These are phyloP conservation scores for Fusarium cyanostomum DNA, from an alignment of 2,329 filamentous ascomycete species.

Conservation along the genomic window DNA sequence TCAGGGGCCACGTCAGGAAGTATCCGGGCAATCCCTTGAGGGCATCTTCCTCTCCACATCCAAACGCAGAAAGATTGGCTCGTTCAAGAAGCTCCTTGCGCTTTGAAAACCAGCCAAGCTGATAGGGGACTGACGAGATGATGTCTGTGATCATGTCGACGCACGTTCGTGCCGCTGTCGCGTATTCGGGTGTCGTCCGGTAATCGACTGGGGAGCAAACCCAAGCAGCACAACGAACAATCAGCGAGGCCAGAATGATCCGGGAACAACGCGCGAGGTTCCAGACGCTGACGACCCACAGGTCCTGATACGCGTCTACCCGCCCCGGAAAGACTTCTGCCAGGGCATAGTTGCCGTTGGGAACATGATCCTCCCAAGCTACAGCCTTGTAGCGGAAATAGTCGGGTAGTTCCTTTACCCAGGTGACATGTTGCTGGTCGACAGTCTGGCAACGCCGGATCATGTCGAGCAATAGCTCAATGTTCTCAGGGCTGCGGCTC, in stretches of 20 bases:
- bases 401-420: constrained; percentile 61
- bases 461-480: constrained; percentile 60
- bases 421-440: constrained; percentile 62
- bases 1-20: constrained; percentile 68
- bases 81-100: constrained; percentile 53
- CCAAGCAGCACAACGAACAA: constrained; percentile 69
- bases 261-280: constrained; percentile 64
- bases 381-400: constrained; percentile 63
- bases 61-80: constrained; percentile 56
- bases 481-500: constrained; percentile 58
- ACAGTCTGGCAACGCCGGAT: constrained; percentile 62
- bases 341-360: constrained; percentile 60
- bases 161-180: constrained; percentile 61
- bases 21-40: constrained; percentile 67
- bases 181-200: constrained; percentile 69
- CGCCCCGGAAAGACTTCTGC: constrained; percentile 69
- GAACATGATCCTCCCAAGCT: constrained; percentile 65
- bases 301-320: constrained; percentile 67
- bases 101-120: constrained; percentile 67
- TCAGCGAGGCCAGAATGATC: constrained; percentile 63
- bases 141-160: constrained; percentile 66
- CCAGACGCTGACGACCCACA: constrained; percentile 67
- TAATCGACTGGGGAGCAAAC: constrained; percentile 69
- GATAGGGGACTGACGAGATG: constrained; percentile 68
- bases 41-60: constrained; percentile 59